A percentile compares a stretch with the other conserved stretches of the same genome.
These are phyloP conservation scores for Lactarius sp. DNA, from an alignment of 768 basidiomycete species.

Conservation along the genomic window DNA sequence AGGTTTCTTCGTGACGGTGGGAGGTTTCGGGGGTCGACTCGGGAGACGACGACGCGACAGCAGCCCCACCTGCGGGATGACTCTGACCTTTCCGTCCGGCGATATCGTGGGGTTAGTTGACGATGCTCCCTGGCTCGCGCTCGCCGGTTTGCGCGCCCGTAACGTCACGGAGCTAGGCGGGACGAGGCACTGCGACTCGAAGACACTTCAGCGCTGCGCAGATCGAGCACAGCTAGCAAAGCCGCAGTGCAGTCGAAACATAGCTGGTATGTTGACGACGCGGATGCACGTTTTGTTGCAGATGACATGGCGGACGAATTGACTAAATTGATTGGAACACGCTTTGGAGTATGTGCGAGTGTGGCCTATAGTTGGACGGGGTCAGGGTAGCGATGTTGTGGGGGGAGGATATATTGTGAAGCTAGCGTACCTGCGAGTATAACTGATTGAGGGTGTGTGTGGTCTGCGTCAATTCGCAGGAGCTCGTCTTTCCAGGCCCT, in stretches of 20 bases:
- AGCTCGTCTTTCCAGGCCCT: slow-evolving; percentile 79
- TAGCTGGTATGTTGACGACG: slow-evolving; percentile 10
- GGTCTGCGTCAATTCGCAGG: slow-evolving; percentile 65
- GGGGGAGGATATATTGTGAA: neutral
- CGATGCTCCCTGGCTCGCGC: neutral
- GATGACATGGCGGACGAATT: slow-evolving; percentile 26
- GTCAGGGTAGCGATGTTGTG: neutral
- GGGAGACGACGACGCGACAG: neutral
- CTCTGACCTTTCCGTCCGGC: slow-evolving; percentile 2
- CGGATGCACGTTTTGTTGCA: slow-evolving; percentile 27
- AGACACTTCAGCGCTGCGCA: neutral
- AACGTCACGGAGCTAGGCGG: slow-evolving; percentile 22
- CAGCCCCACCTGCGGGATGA: neutral
- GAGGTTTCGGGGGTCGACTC: slow-evolving; percentile 8
- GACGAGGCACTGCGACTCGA: slow-evolving; percentile 6
- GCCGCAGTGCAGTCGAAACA: slow-evolving; percentile 24
- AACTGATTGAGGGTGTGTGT: slow-evolving; percentile 49
- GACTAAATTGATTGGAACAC: slow-evolving; percentile 13
- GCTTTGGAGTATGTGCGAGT: slow-evolving; percentile 27
- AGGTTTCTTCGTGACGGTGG: slow-evolving; percentile 17
- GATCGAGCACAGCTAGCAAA: slow-evolving; percentile 18
- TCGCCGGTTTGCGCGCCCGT: slow-evolving; percentile 13
- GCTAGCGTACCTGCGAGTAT: slow-evolving; percentile 27
- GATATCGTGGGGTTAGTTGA: slow-evolving; percentile 1
- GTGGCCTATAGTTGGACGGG: slow-evolving; percentile 16